phyloP scores from a whole-genome alignment of 805 yeast species.

The Millerozyma miso region DNA sequence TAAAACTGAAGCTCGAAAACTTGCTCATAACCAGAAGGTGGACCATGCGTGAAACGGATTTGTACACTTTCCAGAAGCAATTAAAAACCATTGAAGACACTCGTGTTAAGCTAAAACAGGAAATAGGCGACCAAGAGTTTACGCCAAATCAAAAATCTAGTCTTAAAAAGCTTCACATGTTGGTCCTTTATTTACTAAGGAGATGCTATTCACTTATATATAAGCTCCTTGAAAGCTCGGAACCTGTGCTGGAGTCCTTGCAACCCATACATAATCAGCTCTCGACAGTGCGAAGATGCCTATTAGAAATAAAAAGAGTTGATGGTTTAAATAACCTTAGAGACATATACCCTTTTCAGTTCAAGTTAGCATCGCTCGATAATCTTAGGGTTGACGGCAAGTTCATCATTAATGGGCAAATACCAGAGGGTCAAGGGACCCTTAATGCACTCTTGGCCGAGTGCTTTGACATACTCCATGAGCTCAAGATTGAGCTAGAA shows the following conservation, averaged over 20 bases:
- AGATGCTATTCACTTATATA: constrained; percentile 89
- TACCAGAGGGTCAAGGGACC: constrained; percentile 99
- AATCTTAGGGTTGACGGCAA: constrained; percentile 86
- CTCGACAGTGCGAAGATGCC: constrained; percentile 84
- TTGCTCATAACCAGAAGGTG: constrained; percentile 89
- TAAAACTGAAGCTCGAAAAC: constrained; percentile 75
- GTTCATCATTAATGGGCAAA: constrained; percentile 79
- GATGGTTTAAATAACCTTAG: constrained; percentile 87
- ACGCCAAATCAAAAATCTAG: constrained; percentile 5
- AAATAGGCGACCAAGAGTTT: constrained; percentile 3
- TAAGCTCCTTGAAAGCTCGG: constrained; percentile 83
- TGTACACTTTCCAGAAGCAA: constrained; percentile 74
- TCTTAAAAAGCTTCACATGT: constrained; percentile 35
- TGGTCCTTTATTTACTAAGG: constrained; percentile 73
- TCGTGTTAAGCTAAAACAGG: constrained; percentile 43
- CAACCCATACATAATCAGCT: constrained; percentile 93
- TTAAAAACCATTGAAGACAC: constrained; percentile 70
- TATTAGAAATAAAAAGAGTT: constrained; percentile 84
- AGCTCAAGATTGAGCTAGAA: constrained; percentile 79
- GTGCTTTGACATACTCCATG: constrained; percentile 91
- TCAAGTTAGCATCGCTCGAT: constrained; percentile 88
- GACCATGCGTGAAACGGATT: constrained; percentile 95
- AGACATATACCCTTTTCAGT: constrained; percentile 92
- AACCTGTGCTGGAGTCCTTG: constrained; percentile 91
- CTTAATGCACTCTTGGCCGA: constrained; percentile 85